Percentiles rank a stretch among this genome's conserved stretches.
phyloP scores from a whole-genome alignment of 2,329 filamentous ascomycete genomes.

The Colletotrichum melonis region DNA sequence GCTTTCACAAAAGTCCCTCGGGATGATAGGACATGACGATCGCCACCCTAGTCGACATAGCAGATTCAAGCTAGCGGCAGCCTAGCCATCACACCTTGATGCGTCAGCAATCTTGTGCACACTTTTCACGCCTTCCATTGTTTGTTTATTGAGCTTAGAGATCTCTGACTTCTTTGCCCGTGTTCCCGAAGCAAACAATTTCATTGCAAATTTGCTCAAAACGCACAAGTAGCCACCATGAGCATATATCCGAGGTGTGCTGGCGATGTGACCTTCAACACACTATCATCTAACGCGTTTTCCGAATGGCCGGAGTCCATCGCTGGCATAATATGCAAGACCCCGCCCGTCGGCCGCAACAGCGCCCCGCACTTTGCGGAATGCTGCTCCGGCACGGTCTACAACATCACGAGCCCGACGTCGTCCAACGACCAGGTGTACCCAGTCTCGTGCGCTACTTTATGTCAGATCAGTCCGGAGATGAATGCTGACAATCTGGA shows the following conservation, averaged over 20 bases:
- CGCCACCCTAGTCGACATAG: too few species aligned
- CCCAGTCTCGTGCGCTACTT: conserved; percentile 16
- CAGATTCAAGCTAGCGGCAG: too few species aligned
- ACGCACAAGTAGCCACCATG: neutral
- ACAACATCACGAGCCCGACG: conserved; percentile 14
- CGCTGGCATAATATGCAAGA: conserved; percentile 20
- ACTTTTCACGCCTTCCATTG: too few species aligned
- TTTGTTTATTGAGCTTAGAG: too few species aligned
- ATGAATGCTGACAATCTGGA: neutral
- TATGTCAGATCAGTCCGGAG: conserved; percentile 10
- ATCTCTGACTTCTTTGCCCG: too few species aligned
- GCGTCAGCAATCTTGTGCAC: too few species aligned
- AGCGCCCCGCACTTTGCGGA: conserved; percentile 3
- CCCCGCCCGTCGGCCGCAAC: neutral
- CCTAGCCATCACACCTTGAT: too few species aligned
- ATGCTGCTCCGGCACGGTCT: conserved; percentile 18
- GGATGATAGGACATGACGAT: too few species aligned
- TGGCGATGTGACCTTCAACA: conserved; percentile 6
- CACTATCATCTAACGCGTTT: neutral
- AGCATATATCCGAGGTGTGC: neutral
- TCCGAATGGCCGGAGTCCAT: conserved; percentile 11
- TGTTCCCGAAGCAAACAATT: too few species aligned
- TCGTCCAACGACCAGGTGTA: neutral
- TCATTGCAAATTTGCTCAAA: too few species aligned
- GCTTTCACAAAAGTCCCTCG: too few species aligned